These are phyloP conservation scores for Phoma sp. DNA, from an alignment of 2,329 filamentous ascomycete genomes.

Conservation along the genomic window DNA sequence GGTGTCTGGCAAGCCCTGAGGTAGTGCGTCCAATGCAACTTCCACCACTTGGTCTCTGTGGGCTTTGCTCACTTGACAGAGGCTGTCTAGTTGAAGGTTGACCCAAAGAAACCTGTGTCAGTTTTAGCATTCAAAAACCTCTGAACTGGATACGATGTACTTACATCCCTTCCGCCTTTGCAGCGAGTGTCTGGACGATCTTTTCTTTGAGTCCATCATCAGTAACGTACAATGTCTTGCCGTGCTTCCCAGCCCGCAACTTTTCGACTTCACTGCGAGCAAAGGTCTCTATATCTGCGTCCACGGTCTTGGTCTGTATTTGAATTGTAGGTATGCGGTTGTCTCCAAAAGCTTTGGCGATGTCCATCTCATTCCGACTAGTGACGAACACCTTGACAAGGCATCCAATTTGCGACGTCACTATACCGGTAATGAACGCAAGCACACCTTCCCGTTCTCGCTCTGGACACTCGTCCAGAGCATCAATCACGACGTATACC, in stretches of 20 bases:
- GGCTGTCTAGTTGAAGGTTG: constrained; percentile 27
- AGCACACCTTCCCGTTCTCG: constrained; percentile 12
- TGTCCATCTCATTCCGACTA: constrained; percentile 29
- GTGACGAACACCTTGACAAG: constrained; percentile 29
- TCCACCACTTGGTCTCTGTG: constrained; percentile 19
- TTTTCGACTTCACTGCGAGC: constrained; percentile 19
- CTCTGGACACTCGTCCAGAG: constrained; percentile 26
- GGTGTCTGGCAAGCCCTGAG: constrained; percentile 22
- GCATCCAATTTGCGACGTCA: constrained; percentile 9
- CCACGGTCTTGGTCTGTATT: constrained; percentile 24
- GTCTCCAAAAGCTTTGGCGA: constrained; percentile 24
- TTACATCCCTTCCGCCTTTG: constrained; percentile 32
- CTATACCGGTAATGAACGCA: constrained; percentile 16
- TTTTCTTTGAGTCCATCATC: constrained; percentile 20
- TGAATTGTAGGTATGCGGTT: constrained; percentile 26
- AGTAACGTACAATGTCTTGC: constrained; percentile 26
- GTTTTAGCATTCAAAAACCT: constrained; percentile 5
- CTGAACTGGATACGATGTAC: neutral
- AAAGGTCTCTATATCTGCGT: constrained; percentile 25
- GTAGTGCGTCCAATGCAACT: constrained; percentile 21
- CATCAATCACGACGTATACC: constrained; percentile 22
- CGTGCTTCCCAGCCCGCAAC: constrained; percentile 21
- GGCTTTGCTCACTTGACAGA: constrained; percentile 24
- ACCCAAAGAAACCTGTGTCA: constrained; percentile 30
- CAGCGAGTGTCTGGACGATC: constrained; percentile 21